Evolutionary conservation across 2,329 filamentous ascomycete genomes (phyloP).

Genomic region (Myotisia sp.): DNA sequence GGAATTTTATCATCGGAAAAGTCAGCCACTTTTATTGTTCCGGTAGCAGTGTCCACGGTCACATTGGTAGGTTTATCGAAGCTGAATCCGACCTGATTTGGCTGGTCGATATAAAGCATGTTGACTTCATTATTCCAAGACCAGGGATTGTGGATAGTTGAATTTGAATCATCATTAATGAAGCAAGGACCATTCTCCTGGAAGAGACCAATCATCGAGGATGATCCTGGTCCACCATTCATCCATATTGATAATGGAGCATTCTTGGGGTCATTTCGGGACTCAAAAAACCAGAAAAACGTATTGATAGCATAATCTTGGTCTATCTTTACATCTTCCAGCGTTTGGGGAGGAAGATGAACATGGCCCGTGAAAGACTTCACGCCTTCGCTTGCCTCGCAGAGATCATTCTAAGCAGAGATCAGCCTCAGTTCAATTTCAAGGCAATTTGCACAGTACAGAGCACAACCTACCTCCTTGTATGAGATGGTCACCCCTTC

Average conservation of each 20-base stretch:
- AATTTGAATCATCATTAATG: constrained; percentile 25
- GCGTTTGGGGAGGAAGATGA: constrained; percentile 11
- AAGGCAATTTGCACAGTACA: constrained; percentile 7
- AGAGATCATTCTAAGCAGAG: constrained; percentile 8
- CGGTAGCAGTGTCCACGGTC: constrained; percentile 16
- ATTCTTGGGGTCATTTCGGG: constrained; percentile 30
- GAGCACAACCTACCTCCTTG: constrained; percentile 27
- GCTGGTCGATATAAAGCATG: constrained; percentile 58
- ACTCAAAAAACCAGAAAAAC: constrained; percentile 36
- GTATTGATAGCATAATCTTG: constrained; percentile 12
- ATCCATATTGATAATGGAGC: constrained; percentile 34
- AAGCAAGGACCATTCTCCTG: constrained; percentile 34
- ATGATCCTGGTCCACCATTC: constrained; percentile 36
- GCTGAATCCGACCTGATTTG: constrained; percentile 44
- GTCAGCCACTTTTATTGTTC: constrained; percentile 3
- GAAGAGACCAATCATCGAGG: constrained; percentile 28
- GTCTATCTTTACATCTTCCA: constrained; percentile 9
- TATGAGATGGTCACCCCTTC: constrained; percentile 33
- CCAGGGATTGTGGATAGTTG: constrained; percentile 34
- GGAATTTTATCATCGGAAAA: constrained; percentile 17
- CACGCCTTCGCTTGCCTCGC: constrained; percentile 9
- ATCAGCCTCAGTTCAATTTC: constrained; percentile 7
- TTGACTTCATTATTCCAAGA: constrained; percentile 46
- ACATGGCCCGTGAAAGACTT: constrained; percentile 12
- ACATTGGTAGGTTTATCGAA: constrained; percentile 35